Base-by-base conservation (phyloP, 805 yeast species). In the Kluyveromyces aestuarii region DNA sequence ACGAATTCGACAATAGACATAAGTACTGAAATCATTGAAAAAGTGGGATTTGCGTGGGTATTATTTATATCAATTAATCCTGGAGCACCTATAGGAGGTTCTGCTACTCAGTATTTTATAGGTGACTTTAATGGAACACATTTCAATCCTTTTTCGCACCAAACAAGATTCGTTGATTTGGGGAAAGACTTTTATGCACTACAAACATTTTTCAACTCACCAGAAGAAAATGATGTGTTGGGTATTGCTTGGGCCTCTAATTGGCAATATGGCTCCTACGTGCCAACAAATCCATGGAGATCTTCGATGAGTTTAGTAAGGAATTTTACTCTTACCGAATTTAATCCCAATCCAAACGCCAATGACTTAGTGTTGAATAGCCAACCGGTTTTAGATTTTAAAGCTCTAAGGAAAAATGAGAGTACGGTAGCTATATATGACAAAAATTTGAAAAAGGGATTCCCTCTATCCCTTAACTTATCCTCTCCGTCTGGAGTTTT, bases 171-270 rank as follows among this genome's bases (percentile, higher is more conserved):
- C 48, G 54, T 60, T 40, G 73, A 70, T 53, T 45, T 58, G 19
- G 72, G 71, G 18, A 69, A 67, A 55, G 73, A 70, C 52, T 66
- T 59, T 51, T 70, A 71, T 49, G 75, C 74, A 16, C 52, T 69
- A 51, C 73, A 71, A 53, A 56, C 66, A 6, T 68, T 64, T 46
- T 57, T 52, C 52, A 60, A 60, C 40, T 51, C 62, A n/a, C 62
- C 61, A 14, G 50, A 54, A 19, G 53, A 54, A 17, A 56, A 56
- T 17, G 66, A 60, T 16, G 62, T 59, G 2, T 30, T 67, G n/a
- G 71, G 71, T 25, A 49, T 70, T 40, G 73, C 71, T 6, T 71
- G 75, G 75, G 71, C 72, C 37, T 66, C 72, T 38, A 70, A 70
- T 54, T 71, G 75, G 75, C 71, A 69, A 53, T 71, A 71, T 49